A percentile compares a stretch with the other conserved stretches of the same genome.
These are phyloP conservation scores for Suaeda aralocaspica DNA, from an alignment of 148 eudicot species.

Conservation along the genomic window DNA sequence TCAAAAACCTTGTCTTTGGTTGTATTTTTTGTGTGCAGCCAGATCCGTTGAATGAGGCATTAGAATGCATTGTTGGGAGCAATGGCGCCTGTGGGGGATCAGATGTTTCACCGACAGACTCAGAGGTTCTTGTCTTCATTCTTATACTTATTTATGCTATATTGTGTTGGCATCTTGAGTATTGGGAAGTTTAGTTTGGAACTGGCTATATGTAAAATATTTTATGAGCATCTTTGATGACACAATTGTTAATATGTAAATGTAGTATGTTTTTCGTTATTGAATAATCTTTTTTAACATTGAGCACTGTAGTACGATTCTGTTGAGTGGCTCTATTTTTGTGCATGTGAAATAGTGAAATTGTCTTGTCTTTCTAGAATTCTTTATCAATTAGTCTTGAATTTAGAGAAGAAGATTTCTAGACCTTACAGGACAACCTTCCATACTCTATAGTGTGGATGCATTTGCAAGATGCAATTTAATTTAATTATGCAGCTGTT, in stretches of 20 bases:
- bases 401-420: no score
- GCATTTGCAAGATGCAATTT: no score
- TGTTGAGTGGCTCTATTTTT: neutral
- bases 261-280: neutral
- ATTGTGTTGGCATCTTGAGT: neutral
- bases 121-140: slow-evolving; percentile 51
- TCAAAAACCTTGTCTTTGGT: no score
- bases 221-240: neutral
- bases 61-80: slow-evolving; percentile 79
- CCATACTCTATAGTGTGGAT: no score
- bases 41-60: slow-evolving; percentile 74
- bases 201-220: neutral
- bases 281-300: neutral
- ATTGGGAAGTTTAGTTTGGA: neutral
- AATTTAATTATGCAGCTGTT: no score
- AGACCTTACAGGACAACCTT: no score
- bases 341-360: no score
- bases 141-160: neutral
- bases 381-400: no score
- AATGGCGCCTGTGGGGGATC: slow-evolving; percentile 43
- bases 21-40: slow-evolving; percentile 51
- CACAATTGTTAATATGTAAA: neutral
- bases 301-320: neutral
- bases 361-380: neutral
- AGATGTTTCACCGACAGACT: slow-evolving; percentile 50